A percentile compares a stretch with the other conserved stretches of the same genome.
These are phyloP conservation scores for Septoria linicola DNA, from an alignment of 2,329 filamentous ascomycete genomes.

Conservation along the genomic window DNA sequence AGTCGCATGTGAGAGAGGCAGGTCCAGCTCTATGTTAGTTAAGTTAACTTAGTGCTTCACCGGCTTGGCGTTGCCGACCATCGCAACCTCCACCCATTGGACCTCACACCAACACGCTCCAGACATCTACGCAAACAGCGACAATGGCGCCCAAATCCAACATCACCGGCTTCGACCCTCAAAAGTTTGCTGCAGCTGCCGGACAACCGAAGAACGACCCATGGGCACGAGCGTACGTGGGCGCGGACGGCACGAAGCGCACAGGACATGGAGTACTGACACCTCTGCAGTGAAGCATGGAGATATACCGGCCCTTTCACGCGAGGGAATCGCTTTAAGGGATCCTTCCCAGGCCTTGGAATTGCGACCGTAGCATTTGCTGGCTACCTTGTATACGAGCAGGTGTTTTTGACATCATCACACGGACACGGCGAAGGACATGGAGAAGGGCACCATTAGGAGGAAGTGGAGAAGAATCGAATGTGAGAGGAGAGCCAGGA, in stretches of 20 bases:
- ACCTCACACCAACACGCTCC: neutral
- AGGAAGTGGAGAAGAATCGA: too few species aligned
- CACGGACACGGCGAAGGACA: slow-evolving; percentile 23
- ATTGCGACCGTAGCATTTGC: slow-evolving; percentile 90
- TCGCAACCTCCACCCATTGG: slow-evolving; percentile 5
- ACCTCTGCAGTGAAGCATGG: slow-evolving; percentile 76
- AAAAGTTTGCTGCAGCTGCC: slow-evolving; percentile 72
- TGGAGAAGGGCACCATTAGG: slow-evolving; percentile 29
- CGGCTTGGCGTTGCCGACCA: too few species aligned
- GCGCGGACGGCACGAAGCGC: neutral
- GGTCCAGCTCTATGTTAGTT: neutral
- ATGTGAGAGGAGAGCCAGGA: slow-evolving; percentile 2
- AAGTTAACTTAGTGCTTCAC: too few species aligned
- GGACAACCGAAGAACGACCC: slow-evolving; percentile 61
- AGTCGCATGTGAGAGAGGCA: too few species aligned
- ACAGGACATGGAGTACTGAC: slow-evolving; percentile 8
- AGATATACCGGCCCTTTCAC: slow-evolving; percentile 87
- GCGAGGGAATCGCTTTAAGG: slow-evolving; percentile 84
- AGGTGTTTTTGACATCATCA: slow-evolving; percentile 64
- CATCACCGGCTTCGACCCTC: slow-evolving; percentile 90
- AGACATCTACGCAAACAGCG: slow-evolving; percentile 20
- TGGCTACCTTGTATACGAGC: slow-evolving; percentile 84
- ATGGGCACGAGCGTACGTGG: slow-evolving; percentile 60
- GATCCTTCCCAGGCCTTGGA: slow-evolving; percentile 83
- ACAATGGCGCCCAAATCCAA: slow-evolving; percentile 59